These are phyloP conservation scores for Keithomyces neogunnii DNA, from an alignment of 2,329 filamentous ascomycete genomes.

Conservation along the genomic window DNA sequence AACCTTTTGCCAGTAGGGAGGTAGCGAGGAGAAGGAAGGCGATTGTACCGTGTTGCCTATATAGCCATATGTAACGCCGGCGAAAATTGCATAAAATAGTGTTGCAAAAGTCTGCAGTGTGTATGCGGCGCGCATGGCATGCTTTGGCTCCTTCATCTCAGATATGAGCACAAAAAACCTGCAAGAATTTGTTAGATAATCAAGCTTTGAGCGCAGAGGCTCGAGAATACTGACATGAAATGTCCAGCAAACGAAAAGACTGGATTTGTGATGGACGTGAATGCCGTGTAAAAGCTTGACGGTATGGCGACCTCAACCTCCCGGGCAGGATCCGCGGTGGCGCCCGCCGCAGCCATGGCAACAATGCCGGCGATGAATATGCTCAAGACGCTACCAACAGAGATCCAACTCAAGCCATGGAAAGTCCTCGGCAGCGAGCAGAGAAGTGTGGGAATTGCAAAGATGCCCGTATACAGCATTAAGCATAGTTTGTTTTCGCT, in stretches of 20 bases:
- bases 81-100: conserved; percentile 41
- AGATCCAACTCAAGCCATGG: conserved; percentile 38
- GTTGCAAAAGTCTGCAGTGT: conserved; percentile 40
- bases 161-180: conserved; percentile 43
- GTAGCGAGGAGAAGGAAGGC: conserved; percentile 39
- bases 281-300: conserved; percentile 22
- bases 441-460: conserved; percentile 36
- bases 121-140: conserved; percentile 43
- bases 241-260: conserved; percentile 45
- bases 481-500: conserved; percentile 38
- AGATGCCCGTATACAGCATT: conserved; percentile 42
- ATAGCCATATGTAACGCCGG: conserved; percentile 41
- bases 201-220: background rate
- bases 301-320: conserved; percentile 26
- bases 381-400: conserved; percentile 33
- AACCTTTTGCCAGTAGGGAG: conserved; percentile 37
- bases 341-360: conserved; percentile 40
- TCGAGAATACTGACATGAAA: conserved; percentile 27
- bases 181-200: background rate
- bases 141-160: conserved; percentile 41
- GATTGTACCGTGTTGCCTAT: conserved; percentile 35
- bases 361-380: conserved; percentile 42
- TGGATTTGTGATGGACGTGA: conserved; percentile 32
- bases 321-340: conserved; percentile 27
- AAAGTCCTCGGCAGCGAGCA: conserved; percentile 40